These are phyloP conservation scores for Vitis rupestris DNA, from an alignment of 164 flowering plant genomes.

Conservation along the genomic window DNA sequence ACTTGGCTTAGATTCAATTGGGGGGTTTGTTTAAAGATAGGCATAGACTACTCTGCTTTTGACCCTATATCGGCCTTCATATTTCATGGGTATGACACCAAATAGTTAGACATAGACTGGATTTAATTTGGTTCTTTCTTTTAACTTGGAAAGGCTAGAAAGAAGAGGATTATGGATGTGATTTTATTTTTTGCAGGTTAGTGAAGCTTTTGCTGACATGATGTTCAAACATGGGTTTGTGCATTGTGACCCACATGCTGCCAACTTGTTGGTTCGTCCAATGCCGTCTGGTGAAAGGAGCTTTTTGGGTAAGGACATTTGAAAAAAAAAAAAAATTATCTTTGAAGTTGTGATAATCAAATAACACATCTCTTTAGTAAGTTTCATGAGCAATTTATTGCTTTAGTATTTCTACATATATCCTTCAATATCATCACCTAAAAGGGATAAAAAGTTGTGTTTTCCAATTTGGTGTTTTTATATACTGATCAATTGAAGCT, in stretches of 20 bases:
- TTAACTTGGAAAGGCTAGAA: neutral
- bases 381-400: too few relatives aligned
- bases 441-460: too few relatives aligned
- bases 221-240: conserved; percentile 97
- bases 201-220: conserved; percentile 94
- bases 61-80: neutral
- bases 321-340: too few relatives aligned
- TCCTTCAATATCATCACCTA: too few relatives aligned
- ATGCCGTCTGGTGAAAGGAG: conserved; percentile 48
- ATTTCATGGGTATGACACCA: neutral
- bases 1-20: too few relatives aligned
- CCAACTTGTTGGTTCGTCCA: conserved; percentile 91
- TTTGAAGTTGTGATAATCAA: too few relatives aligned
- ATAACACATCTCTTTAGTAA: too few relatives aligned
- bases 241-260: conserved; percentile 99
- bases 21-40: too few relatives aligned
- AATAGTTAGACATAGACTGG: neutral
- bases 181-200: conserved; percentile 51
- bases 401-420: too few relatives aligned
- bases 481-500: too few relatives aligned
- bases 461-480: too few relatives aligned
- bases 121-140: neutral
- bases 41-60: too few relatives aligned
- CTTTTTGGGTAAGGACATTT: conserved; percentile 53
- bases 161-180: neutral